These are phyloP conservation scores for Penicillium thymicola DNA, from an alignment of 2,329 filamentous ascomycete genomes.

Conservation along the genomic window DNA sequence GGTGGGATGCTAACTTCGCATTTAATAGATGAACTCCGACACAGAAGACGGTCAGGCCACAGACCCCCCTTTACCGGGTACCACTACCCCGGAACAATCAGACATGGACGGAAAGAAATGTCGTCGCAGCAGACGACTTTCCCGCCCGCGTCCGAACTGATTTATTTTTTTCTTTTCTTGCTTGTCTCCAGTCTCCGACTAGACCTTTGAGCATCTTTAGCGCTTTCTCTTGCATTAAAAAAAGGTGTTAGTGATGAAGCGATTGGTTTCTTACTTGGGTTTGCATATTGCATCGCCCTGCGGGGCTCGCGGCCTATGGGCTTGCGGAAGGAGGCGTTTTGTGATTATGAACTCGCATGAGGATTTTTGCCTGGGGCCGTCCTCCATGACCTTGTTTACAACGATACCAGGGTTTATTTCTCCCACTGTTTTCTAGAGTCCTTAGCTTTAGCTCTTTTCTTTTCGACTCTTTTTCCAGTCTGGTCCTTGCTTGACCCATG, in stretches of 20 bases:
- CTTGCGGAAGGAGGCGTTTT: constrained; percentile 16
- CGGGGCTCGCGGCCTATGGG: constrained; percentile 8
- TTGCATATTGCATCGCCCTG: constrained; percentile 16
- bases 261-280: constrained; percentile 8
- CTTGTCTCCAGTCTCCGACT: constrained; percentile 2
- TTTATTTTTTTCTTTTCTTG: constrained; percentile 7
- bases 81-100: constrained; percentile 8
- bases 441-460: not conserved
- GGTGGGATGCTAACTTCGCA: not conserved
- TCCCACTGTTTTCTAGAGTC: not conserved
- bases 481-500: not conserved
- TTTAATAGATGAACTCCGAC: constrained; percentile 17
- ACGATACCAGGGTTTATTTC: constrained; percentile 4
- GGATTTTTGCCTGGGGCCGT: constrained; percentile 23
- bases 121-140: constrained; percentile 22
- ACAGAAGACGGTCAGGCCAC: constrained; percentile 15
- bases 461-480: not conserved
- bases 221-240: constrained; percentile 22
- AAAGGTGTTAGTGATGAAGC: constrained; percentile 19
- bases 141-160: constrained; percentile 15
- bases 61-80: not conserved
- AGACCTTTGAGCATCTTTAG: constrained; percentile 14
- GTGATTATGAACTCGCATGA: constrained; percentile 16
- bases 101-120: constrained; percentile 5
- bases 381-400: constrained; percentile 12